Evolutionary conservation across 345 rosid species (phyloP).

Genomic region (Lumnitzera littorea): DNA sequence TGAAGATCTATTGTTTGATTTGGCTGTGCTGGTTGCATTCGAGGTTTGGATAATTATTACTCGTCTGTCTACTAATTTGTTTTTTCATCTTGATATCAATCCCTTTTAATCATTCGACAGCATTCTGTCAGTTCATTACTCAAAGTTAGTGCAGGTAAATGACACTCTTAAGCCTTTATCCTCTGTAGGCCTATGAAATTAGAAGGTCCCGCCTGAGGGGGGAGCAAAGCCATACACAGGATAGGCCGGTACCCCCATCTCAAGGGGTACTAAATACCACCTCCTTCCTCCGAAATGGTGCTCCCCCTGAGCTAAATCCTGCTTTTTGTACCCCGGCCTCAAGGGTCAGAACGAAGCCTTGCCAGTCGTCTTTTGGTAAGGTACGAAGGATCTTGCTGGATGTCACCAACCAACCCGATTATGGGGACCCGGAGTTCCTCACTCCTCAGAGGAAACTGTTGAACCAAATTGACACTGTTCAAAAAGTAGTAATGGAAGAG

Average conservation of each 20-base stretch:
- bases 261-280: constrained; percentile 13
- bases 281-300: constrained; percentile 19
- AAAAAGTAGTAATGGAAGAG: constrained; percentile 68
- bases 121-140: too few species aligned
- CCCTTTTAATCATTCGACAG: too few species aligned
- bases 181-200: constrained; percentile 64
- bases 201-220: constrained; percentile 51
- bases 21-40: too few species aligned
- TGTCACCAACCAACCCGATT: constrained; percentile 32
- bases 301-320: constrained; percentile 30
- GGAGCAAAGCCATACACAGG: constrained; percentile 34
- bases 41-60: too few species aligned
- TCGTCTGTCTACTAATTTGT: too few species aligned
- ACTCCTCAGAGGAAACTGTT: constrained; percentile 92
- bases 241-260: constrained; percentile 27
- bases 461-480: constrained; percentile 72
- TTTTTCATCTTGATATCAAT: too few species aligned
- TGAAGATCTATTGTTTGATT: too few species aligned
- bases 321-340: constrained; percentile 40
- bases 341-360: constrained; percentile 24
- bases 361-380: constrained; percentile 36
- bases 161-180: neutral
- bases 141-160: too few species aligned
- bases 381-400: constrained; percentile 50
- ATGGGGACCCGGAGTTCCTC: constrained; percentile 38